Conservation (phyloP, 164 flowering plant genomes). For the Tetrastigma voinierianum region DNA sequence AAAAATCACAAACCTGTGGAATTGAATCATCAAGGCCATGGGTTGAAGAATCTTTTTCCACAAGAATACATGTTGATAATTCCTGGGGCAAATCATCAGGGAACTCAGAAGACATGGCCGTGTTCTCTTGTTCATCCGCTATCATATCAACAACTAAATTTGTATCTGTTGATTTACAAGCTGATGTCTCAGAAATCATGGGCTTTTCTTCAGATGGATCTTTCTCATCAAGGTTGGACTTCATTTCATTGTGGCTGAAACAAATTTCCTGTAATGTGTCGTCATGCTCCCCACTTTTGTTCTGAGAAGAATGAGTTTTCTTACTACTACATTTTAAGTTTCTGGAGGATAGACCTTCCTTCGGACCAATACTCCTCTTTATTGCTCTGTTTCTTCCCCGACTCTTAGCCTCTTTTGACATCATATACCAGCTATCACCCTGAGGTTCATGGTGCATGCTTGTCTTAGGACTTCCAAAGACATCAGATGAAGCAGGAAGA, state of each 20-base stretch:
- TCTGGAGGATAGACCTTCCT: slow-evolving; percentile 23
- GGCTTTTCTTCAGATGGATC: slow-evolving; percentile 17
- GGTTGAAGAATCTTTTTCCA: slow-evolving; percentile 10
- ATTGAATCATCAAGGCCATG: slow-evolving; percentile 13
- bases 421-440: slow-evolving; percentile 24
- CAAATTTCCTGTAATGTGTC: slow-evolving; percentile 18
- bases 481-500: slow-evolving; percentile 41
- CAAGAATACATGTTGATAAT: slow-evolving; percentile 11
- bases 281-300: slow-evolving; percentile 9
- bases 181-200: slow-evolving; percentile 8
- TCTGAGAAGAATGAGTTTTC: slow-evolving; percentile 22
- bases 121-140: slow-evolving; percentile 12
- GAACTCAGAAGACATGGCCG: slow-evolving; percentile 1
- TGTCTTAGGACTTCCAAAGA: slow-evolving; percentile 27
- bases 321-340: slow-evolving; percentile 26
- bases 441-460: slow-evolving; percentile 26
- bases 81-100: slow-evolving; percentile 14
- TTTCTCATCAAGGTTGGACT: slow-evolving; percentile 15
- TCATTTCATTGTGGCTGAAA: slow-evolving; percentile 17
- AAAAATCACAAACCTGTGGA: slow-evolving; percentile 33
- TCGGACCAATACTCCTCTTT: slow-evolving; percentile 15
- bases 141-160: slow-evolving; percentile 14
- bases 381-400: slow-evolving; percentile 23
- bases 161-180: slow-evolving; percentile 10
- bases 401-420: slow-evolving; percentile 24